Percentiles rank a stretch among this genome's conserved stretches.
phyloP scores from a whole-genome alignment of 495 filamentous ascomycete genomes.

The Aspergillus nidulans region DNA sequence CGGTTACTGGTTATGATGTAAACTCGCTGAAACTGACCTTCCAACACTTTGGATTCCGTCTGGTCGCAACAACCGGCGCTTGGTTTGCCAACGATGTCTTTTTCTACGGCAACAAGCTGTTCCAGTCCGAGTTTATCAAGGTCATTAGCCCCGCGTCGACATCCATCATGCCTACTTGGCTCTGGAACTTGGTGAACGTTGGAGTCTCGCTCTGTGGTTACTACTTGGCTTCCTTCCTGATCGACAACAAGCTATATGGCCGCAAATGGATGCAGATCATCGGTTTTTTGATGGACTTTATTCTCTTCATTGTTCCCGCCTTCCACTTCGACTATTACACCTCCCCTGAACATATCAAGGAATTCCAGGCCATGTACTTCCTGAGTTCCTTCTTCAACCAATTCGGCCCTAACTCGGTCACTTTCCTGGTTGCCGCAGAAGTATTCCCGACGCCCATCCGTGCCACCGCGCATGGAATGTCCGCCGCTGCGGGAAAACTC shows the following conservation, averaged over 20 bases:
- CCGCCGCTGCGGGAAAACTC: slow-evolving; percentile 75
- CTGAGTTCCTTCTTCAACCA: slow-evolving; percentile 93
- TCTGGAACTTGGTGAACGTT: slow-evolving; percentile 86
- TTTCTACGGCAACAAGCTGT: slow-evolving; percentile 98
- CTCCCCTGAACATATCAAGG: slow-evolving; percentile 55
- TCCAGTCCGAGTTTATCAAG: slow-evolving; percentile 80
- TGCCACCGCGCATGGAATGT: slow-evolving; percentile 85
- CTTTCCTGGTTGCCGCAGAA: slow-evolving; percentile 88
- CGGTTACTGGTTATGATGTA: slow-evolving; percentile 85
- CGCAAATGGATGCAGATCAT: slow-evolving; percentile 89
- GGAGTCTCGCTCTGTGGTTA: slow-evolving; percentile 79
- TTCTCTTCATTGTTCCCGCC: slow-evolving; percentile 79
- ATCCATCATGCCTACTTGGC: slow-evolving; percentile 76
- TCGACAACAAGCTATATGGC: slow-evolving; percentile 90
- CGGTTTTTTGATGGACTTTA: slow-evolving; percentile 80
- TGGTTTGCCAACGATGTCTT: slow-evolving; percentile 95
- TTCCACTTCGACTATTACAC: slow-evolving; percentile 82
- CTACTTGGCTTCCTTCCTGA: slow-evolving; percentile 73
- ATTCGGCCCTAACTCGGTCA: slow-evolving; percentile 88
- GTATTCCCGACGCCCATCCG: slow-evolving; percentile 87
- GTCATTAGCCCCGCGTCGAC: slow-evolving; percentile 58
- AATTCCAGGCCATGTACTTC: slow-evolving; percentile 92
- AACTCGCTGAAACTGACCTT: slow-evolving; percentile 70
- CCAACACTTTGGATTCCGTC: slow-evolving; percentile 72
- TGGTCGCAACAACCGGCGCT: slow-evolving; percentile 75